A percentile compares a stretch with the other conserved stretches of the same genome.
Evolutionary conservation across 257 asterid genomes (phyloP).

Genomic region (Nicotiana noctiflora): DNA sequence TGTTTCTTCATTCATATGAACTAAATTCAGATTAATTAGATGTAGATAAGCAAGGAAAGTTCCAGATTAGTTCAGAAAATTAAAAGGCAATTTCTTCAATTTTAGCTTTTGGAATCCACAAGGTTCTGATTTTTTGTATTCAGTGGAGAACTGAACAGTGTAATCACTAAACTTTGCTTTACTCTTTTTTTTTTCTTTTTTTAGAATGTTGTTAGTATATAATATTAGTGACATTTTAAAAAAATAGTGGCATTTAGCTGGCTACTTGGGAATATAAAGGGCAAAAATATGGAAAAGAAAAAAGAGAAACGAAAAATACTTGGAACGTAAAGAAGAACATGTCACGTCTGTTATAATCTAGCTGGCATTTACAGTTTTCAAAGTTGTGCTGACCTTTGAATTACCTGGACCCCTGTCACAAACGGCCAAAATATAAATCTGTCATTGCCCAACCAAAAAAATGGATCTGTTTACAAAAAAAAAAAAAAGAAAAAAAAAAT

Average conservation of each 20-base stretch:
- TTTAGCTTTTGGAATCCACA: background rate
- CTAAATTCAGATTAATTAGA: background rate
- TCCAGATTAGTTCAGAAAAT: background rate
- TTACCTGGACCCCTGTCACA: slow-evolving; percentile 1
- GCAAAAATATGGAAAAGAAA: background rate
- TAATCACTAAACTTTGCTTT: background rate
- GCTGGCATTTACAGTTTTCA: slow-evolving; percentile 16
- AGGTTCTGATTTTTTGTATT: background rate
- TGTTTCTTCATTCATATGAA: background rate
- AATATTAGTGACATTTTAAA: background rate
- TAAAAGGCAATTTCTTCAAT: background rate
- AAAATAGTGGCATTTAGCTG: background rate
- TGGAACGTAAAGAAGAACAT: slow-evolving; percentile 5
- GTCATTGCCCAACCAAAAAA: background rate
- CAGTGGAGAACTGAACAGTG: slow-evolving; percentile 4
- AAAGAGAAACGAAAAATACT: background rate
- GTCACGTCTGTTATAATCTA: slow-evolving; percentile 6
- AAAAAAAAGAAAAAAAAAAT: no score
- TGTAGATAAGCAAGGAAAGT: background rate
- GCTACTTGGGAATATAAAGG: background rate
- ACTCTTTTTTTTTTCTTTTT: background rate
- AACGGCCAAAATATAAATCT: slow-evolving; percentile 6
- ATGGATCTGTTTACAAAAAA: no score
- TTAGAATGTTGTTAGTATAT: background rate
- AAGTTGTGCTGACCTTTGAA: slow-evolving; percentile 13